Percentiles rank a stretch among this genome's conserved stretches.
Evolutionary conservation across 2,329 filamentous ascomycete genomes (phyloP).

Genomic region (Coniochaeta sp.): DNA sequence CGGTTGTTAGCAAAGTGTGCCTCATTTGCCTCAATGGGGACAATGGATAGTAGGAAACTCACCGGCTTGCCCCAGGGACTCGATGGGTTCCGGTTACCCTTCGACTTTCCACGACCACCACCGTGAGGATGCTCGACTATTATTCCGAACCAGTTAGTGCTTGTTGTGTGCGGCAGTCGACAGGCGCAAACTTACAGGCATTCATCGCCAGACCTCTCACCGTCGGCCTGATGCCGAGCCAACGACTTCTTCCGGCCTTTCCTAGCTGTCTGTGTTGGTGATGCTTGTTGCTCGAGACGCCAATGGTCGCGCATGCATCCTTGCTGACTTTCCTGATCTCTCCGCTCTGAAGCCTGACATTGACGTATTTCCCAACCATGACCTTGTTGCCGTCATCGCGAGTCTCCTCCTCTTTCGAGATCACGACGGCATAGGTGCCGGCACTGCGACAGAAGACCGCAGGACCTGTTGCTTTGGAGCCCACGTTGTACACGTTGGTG

Average conservation of each 20-base stretch:
- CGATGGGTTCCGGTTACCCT: conserved; percentile 92
- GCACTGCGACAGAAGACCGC: conserved; percentile 93
- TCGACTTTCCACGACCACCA: conserved; percentile 98
- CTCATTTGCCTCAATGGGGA: background rate
- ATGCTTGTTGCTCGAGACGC: conserved; percentile 87
- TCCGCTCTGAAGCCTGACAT: conserved; percentile 81
- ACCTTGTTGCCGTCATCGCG: conserved; percentile 50
- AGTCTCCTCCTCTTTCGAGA: conserved; percentile 78
- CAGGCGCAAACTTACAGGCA: conserved; percentile 52
- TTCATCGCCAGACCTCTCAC: conserved; percentile 99
- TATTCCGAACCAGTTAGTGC: background rate
- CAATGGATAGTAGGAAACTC: conserved; percentile 33
- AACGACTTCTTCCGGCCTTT: conserved; percentile 88
- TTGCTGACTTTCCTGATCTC: conserved; percentile 85
- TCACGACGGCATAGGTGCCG: conserved; percentile 81
- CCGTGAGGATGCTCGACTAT: conserved; percentile 91
- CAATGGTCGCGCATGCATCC: conserved; percentile 90
- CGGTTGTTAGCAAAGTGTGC: conserved; percentile 18
- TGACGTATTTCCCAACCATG: conserved; percentile 70
- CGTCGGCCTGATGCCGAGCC: conserved; percentile 89
- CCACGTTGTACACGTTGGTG: conserved; percentile 87
- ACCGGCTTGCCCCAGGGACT: conserved; percentile 95
- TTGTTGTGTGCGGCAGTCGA: background rate
- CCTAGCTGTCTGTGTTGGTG: conserved; percentile 86
- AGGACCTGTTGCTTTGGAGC: conserved; percentile 62